A percentile compares a stretch with the other conserved stretches of the same genome.
These are phyloP conservation scores for Gynostemma pentaphyllum DNA, from an alignment of 306 rosid species.

Conservation along the genomic window DNA sequence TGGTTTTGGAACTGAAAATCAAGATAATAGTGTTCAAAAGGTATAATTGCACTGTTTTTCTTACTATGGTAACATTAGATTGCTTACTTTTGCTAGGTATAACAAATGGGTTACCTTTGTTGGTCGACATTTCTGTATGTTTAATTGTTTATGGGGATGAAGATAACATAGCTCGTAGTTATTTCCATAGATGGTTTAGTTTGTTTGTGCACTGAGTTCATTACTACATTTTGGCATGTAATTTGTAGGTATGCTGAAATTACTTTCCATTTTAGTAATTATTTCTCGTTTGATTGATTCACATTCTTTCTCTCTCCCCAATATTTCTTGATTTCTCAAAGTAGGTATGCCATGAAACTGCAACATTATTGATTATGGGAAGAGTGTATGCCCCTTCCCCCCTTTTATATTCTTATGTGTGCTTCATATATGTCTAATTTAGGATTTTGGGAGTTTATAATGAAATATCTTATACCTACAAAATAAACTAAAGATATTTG, in stretches of 20 bases:
- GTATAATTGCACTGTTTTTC: constrained; percentile 17
- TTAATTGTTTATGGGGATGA: background rate
- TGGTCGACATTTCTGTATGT: background rate
- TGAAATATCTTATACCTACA: background rate
- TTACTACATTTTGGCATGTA: background rate
- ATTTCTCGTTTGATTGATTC: background rate
- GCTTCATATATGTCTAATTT: background rate
- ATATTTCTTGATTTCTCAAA: background rate
- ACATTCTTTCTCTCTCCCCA: background rate
- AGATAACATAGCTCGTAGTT: background rate
- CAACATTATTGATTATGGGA: background rate
- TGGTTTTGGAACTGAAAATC: constrained; percentile 63
- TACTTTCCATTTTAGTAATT: background rate
- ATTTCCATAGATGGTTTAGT: background rate
- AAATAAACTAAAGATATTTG: background rate
- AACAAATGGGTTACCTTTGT: background rate
- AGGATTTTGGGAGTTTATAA: background rate
- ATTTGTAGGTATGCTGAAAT: background rate
- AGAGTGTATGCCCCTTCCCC: background rate
- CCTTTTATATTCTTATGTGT: background rate
- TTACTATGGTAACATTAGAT: background rate
- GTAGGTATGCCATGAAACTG: background rate
- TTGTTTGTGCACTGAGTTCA: no score
- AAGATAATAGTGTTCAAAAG: constrained; percentile 53
- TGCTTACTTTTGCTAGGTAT: constrained; percentile 1